Base-by-base conservation (phyloP, 2,329 filamentous ascomycete species). In the Colletotrichum tofieldiae region DNA sequence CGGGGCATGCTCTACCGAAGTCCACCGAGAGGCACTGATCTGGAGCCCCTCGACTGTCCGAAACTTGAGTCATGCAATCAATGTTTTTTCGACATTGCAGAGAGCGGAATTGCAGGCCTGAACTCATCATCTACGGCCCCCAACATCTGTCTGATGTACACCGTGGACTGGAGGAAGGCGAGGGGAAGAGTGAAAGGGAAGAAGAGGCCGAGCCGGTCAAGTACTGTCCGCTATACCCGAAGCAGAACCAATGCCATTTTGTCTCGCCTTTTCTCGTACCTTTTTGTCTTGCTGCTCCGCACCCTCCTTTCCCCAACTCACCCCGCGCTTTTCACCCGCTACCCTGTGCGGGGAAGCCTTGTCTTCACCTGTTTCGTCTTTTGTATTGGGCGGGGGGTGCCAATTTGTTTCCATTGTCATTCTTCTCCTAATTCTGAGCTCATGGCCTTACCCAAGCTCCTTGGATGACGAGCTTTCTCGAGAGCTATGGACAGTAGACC, bases 321-420 rank as follows among this genome's bases (percentile, higher is more conserved):
- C 63, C 68, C 68, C 65, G 26, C 64, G 35, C 51, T 49, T 29
- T 43, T 37, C 45, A 39, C 6, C 20, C 47, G 8, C 26, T 32
- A 43, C 39, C 37, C 56, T 47, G 45, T 71, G 69, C 65, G 69
- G 69, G 69, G 65, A 61, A 71, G n/a, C 9, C 18, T 20, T 32
- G 23, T 26, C 23, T 26, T 26, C 23, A 26, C 23, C 23, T 26
- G 23, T 26, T 26, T 26, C 23, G 23, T 26, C 23, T 26, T 26
- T 26, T 26, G 23, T 26, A 26, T 26, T 26, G 2, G 23, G 23
- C 23, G 23, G 29, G 29, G 29, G 29, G 5, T 49, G 32, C 23
- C 37, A 54, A n/a, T 51, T 60, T 41, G 23, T 20, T 35, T 45
- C 23, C 37, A 55, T 41, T 35, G 26, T 5, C 45, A 5, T 29